Percentiles rank a stretch among this genome's conserved stretches.
Conservation (phyloP, 1,284 basidiomycete species). For the Erythrobasidium hasegawianum region DNA sequence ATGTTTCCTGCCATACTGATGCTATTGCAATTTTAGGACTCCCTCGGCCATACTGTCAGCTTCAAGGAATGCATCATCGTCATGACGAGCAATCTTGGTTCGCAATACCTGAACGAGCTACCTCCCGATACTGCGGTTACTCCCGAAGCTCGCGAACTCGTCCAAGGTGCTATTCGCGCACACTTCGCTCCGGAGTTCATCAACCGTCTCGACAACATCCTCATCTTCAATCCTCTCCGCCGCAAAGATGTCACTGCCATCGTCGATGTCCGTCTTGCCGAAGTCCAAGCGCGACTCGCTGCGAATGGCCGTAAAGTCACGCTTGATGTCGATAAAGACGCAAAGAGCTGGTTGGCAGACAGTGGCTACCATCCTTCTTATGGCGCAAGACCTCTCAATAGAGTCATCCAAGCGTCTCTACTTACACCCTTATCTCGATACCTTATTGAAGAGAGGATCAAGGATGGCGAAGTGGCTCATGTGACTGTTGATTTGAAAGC, state of each 20-base stretch:
- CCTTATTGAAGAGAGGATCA: slow-evolving; percentile 67
- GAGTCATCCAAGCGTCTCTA: slow-evolving; percentile 87
- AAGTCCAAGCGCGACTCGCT: slow-evolving; percentile 68
- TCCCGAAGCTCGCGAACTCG: slow-evolving; percentile 50
- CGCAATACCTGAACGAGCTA: slow-evolving; percentile 55
- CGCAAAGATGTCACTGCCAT: slow-evolving; percentile 55
- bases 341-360: slow-evolving; percentile 76
- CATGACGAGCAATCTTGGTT: slow-evolving; percentile 58
- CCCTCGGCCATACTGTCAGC: slow-evolving; percentile 42
- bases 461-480: slow-evolving; percentile 72
- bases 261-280: slow-evolving; percentile 55
- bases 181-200: slow-evolving; percentile 59
- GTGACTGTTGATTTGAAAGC: slow-evolving; percentile 77
- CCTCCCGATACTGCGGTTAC: slow-evolving; percentile 51
- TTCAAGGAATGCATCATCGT: slow-evolving; percentile 52
- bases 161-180: slow-evolving; percentile 54
- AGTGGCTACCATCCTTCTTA: slow-evolving; percentile 68
- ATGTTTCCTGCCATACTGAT: too few species aligned
- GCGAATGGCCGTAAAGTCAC: slow-evolving; percentile 70
- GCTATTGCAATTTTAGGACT: slow-evolving; percentile 6
- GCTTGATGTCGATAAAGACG: slow-evolving; percentile 68
- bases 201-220: slow-evolving; percentile 55
- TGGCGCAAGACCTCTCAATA: slow-evolving; percentile 69
- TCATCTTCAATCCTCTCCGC: slow-evolving; percentile 56
- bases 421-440: slow-evolving; percentile 86